Evolutionary conservation across 495 filamentous ascomycete species (phyloP).

Genomic region (Neurospora sp.): DNA sequence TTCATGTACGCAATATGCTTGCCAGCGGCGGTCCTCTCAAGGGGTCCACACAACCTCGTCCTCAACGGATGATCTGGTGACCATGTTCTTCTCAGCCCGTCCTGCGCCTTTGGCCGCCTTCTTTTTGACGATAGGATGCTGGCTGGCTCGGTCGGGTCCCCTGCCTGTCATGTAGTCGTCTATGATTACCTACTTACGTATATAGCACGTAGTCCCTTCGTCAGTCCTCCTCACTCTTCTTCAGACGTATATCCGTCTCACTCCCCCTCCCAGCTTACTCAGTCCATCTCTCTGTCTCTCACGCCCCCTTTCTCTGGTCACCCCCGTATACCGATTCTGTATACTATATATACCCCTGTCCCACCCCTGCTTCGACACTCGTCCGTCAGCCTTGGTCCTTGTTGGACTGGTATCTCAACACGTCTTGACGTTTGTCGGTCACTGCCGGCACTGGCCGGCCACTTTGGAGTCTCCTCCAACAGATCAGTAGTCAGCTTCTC

Average conservation of each 20-base stretch:
- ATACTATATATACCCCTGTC: constrained; percentile 1
- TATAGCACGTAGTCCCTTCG: not conserved
- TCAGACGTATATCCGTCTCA: not conserved
- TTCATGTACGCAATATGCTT: not conserved
- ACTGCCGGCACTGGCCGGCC: not conserved
- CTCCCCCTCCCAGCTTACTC: not conserved
- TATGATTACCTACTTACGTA: not conserved
- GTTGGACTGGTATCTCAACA: not conserved
- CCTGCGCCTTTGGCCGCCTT: constrained; percentile 14
- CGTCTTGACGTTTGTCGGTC: not conserved
- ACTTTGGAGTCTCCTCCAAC: not conserved
- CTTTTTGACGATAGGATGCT: constrained; percentile 1
- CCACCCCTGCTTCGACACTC: constrained; percentile 5
- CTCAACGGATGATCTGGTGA: constrained; percentile 29
- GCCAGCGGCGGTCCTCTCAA: constrained; percentile 2
- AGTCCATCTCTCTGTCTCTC: constrained; percentile 5
- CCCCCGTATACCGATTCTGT: not conserved
- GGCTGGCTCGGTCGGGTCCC: not conserved
- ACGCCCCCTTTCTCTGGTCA: not conserved
- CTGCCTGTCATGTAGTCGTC: not conserved
- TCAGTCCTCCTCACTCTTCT: not conserved
- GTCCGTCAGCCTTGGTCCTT: not conserved
- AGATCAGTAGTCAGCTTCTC: not conserved
- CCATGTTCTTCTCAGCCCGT: constrained; percentile 23
- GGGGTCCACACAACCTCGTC: constrained; percentile 20